Evolutionary conservation across 2,329 filamentous ascomycete species (phyloP), one percentile per base, ranked within the genome.

Genomic region (Alternaria gansuensis): DNA sequence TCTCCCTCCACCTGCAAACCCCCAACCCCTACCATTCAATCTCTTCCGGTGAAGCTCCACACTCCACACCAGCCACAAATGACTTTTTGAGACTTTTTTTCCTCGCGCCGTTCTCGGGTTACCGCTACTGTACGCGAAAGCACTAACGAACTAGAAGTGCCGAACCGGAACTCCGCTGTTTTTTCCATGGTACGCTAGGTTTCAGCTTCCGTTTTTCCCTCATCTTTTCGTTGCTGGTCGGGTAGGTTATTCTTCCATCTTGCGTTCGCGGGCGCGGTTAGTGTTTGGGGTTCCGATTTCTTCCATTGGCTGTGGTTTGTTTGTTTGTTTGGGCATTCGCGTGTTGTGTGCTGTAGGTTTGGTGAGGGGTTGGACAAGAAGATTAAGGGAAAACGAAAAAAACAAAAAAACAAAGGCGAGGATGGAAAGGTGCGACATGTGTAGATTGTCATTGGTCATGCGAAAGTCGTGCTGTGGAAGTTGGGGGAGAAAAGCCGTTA

Each of bases 11-110:
- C 44, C 44, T 11, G 23, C 17, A 17, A 17, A 17, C 17, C 17
- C 17, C 17, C 17, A 17, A 17, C 17, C 17, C 17, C 17, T 17
- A 17, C 17, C 17, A 2, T 17, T 17, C 17, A 17, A 17, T 14
- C 2, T 31, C 2, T n/a, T 48, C 44, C 44, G 44, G 44, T 48
- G 29, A 48, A 24, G 44, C 44, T 48, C 44, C 44, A 48, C 44
- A 17, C 28, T 26, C 29, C 17, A 23, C 44, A 34, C 14, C 31
- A 24, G 44, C 21, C 13, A 17, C 17, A 17, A 17, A 17, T 24
- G 37, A 24, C 11, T 5, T 7, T 39, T 40, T 40, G 21, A 24
- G 17, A 17, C 17, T 17, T 17, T 17, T 17, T 17, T 17, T 17
- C 17, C 17, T 17, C 17, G 17, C 17, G 17, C 17, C 17, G 21